Conservation (phyloP, 306 rosid species). For the Gillenia trifoliata region DNA sequence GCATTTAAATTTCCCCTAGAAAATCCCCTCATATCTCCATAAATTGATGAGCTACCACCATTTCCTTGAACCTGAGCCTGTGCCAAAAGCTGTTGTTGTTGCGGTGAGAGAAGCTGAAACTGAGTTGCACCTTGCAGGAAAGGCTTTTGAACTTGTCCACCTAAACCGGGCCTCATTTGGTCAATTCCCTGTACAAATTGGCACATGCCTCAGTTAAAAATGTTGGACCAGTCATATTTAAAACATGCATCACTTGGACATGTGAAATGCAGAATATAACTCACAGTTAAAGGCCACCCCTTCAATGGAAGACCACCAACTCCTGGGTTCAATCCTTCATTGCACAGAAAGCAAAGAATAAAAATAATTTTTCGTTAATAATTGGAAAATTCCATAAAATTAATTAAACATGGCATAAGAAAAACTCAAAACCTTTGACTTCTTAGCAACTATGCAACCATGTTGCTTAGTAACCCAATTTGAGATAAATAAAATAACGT, state of each 20-base stretch:
- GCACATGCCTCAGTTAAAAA: conserved; percentile 22
- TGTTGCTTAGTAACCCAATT: background rate
- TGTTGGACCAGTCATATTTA: conserved; percentile 22
- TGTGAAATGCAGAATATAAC: conserved; percentile 26
- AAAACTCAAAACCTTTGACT: background rate
- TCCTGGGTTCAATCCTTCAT: conserved; percentile 64
- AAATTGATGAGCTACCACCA: conserved; percentile 47
- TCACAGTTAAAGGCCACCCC: conserved; percentile 97
- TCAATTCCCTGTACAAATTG: conserved; percentile 66
- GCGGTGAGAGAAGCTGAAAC: conserved; percentile 83
- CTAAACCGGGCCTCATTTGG: conserved; percentile 76
- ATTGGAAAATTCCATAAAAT: background rate
- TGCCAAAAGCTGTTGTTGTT: conserved; percentile 75
- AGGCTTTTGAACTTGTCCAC: conserved; percentile 87
- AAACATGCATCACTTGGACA: conserved; percentile 12
- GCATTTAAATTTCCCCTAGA: conserved; percentile 60
- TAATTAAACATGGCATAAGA: background rate
- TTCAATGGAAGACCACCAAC: conserved; percentile 76
- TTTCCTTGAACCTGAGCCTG: conserved; percentile 87
- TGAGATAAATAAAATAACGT: background rate
- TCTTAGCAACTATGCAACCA: background rate
- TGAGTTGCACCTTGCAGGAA: conserved; percentile 74
- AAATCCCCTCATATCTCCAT: conserved; percentile 79
- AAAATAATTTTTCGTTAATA: too few relatives aligned
- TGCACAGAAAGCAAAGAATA: conserved; percentile 20